Evolutionary conservation across 768 basidiomycete species (phyloP).

Genomic region (Leccinum ochraceum): DNA sequence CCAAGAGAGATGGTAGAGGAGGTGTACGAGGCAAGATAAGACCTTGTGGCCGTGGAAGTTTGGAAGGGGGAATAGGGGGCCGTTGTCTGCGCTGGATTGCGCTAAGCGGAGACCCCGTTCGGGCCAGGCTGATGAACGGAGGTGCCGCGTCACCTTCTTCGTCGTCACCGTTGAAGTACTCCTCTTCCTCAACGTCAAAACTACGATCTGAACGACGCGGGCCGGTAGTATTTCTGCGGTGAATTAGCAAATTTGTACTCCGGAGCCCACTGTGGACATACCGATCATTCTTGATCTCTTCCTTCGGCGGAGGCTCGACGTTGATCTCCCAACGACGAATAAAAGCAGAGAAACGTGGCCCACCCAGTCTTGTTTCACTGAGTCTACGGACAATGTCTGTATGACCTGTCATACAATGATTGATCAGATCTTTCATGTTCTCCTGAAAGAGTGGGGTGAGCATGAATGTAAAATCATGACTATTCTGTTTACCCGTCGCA

Average conservation of each 20-base stretch:
- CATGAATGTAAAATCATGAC: neutral
- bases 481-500: constrained; percentile 68
- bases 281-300: constrained; percentile 52
- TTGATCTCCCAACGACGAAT: constrained; percentile 91
- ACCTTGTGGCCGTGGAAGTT: constrained; percentile 46
- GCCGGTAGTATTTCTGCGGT: constrained; percentile 41
- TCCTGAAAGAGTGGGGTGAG: constrained; percentile 51
- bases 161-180: constrained; percentile 90
- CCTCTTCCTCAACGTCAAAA: constrained; percentile 81
- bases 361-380: constrained; percentile 57
- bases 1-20: constrained; percentile 62
- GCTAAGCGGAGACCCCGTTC: constrained; percentile 34
- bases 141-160: constrained; percentile 60
- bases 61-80: constrained; percentile 43
- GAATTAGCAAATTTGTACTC: constrained; percentile 12
- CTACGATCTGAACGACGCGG: constrained; percentile 44
- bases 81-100: constrained; percentile 63
- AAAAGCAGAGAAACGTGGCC: constrained; percentile 69
- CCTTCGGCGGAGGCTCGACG: constrained; percentile 69
- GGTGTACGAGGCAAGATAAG: constrained; percentile 48
- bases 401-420: constrained; percentile 79
- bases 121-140: constrained; percentile 32
- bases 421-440: constrained; percentile 84
- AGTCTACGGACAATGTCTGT: constrained; percentile 66
- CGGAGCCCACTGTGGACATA: constrained; percentile 32